A percentile compares a stretch with the other conserved stretches of the same genome.
Conservation (phyloP, 2,329 filamentous ascomycete genomes). For the Botrytis paeoniae region DNA sequence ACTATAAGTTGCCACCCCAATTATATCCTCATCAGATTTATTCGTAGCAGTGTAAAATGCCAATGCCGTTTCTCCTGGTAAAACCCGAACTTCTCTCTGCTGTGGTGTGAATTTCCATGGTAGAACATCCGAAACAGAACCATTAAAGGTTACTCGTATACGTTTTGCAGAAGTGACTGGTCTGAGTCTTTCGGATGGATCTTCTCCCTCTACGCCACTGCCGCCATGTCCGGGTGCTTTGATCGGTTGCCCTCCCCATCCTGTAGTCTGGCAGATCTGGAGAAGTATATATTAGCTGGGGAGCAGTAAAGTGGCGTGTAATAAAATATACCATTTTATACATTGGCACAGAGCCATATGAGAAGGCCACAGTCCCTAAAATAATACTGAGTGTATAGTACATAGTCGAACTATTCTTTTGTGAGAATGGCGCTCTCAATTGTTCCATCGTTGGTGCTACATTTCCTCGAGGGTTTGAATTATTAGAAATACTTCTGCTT, state of each 20-base stretch:
- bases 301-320: not conserved
- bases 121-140: constrained; percentile 89
- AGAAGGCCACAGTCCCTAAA: constrained; percentile 73
- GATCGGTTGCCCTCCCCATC: constrained; percentile 91
- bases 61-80: constrained; percentile 93
- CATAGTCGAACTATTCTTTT: constrained; percentile 66
- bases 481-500: constrained; percentile 29
- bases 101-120: constrained; percentile 98
- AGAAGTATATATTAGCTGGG: constrained; percentile 19
- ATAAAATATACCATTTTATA: constrained; percentile 71
- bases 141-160: constrained; percentile 93
- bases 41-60: constrained; percentile 98
- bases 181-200: constrained; percentile 72
- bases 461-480: constrained; percentile 33
- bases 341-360: constrained; percentile 79
- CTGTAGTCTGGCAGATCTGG: constrained; percentile 78
- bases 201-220: constrained; percentile 51
- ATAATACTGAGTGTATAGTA: constrained; percentile 76
- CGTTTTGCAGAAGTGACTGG: constrained; percentile 80
- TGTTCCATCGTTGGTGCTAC: constrained; percentile 58
- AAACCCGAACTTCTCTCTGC: constrained; percentile 90
- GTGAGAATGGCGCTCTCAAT: constrained; percentile 60
- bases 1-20: constrained; percentile 95
- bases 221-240: constrained; percentile 68
- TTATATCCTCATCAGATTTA: constrained; percentile 85